Evolutionary conservation across 345 rosid species (phyloP).

Genomic region (Reutealis trisperma): DNA sequence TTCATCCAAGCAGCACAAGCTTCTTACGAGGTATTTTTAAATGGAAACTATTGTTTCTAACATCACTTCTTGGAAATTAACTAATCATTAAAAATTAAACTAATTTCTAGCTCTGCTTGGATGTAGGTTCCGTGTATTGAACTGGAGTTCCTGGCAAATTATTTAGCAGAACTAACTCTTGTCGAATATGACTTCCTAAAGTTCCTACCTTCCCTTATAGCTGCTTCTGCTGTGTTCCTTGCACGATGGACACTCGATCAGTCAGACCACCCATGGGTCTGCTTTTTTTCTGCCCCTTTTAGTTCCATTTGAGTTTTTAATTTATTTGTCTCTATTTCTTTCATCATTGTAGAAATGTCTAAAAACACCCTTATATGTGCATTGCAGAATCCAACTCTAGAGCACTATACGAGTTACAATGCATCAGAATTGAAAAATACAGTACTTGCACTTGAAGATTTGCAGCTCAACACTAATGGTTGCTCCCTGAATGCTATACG

Average conservation of each 20-base stretch:
- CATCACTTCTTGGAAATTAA: not conserved
- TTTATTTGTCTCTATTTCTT: not conserved
- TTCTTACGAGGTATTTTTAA: constrained; percentile 52
- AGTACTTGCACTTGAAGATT: constrained; percentile 73
- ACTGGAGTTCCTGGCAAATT: constrained; percentile 81
- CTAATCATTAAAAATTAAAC: not conserved
- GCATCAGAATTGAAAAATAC: constrained; percentile 58
- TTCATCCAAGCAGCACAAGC: constrained; percentile 84
- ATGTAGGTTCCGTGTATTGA: constrained; percentile 59
- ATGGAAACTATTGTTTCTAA: constrained; percentile 4
- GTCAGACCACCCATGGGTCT: constrained; percentile 90
- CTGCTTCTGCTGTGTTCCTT: constrained; percentile 90
- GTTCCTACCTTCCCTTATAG: constrained; percentile 73
- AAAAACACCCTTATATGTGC: constrained; percentile 1
- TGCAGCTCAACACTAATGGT: constrained; percentile 66
- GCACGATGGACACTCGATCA: constrained; percentile 89
- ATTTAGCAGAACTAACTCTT: constrained; percentile 83
- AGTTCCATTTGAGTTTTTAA: not conserved
- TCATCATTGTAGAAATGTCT: not conserved
- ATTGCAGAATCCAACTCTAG: constrained; percentile 79
- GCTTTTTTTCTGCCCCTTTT: constrained; percentile 18
- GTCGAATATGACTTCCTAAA: constrained; percentile 68
- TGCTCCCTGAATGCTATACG: constrained; percentile 68
- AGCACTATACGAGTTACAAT: constrained; percentile 74
- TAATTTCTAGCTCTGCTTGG: constrained; percentile 5